Base-by-base conservation (phyloP, 169 alveolate species). In the Perkinsus marinus region DNA sequence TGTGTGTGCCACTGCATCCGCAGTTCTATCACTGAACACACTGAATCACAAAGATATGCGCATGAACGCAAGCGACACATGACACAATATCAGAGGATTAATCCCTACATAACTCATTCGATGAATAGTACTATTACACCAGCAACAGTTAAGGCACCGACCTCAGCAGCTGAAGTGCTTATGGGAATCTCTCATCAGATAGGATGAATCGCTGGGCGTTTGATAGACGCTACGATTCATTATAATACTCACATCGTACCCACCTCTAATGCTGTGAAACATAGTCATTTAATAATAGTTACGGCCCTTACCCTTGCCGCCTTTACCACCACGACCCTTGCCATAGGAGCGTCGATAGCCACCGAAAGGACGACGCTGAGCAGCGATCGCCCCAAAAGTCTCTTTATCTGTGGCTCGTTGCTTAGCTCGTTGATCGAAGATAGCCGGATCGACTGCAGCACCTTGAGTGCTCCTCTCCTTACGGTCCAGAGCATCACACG, bases 401-500 rank as follows among this genome's bases (percentile, higher is more conserved):
- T 57, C 79, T 16, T 57, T 57, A 16, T 57, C 79, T 2, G 79
- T 57, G 22, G 79, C 79, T 13, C 79, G 79, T 30, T 19, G 26
- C 22, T 57, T 57, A 16, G 79, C 79, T 16, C 79, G 5, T 30
- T 57, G 79, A 30, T 57, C 79, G 37, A 26, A 2, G 79, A 57
- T 26, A 57, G 37, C 79, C 79, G 79, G 79, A 26, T 57, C 79
- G 26, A 13, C 79, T n/a, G n/a, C n/a, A 30, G 79, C 26, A 19
- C 34, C 37, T 19, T 13, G 26, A 26, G 79, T 16, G 22, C 37
- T 16, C 22, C 79, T 2, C 47, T 79, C 90, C 39, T 90, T 89
- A 68, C 91, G 89, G 90, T 91, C 93, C n/a, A 92, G 90, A 19
- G 94, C 93, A 47, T 92, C 94, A 68, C 94, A 92, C 26, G 93